Evolutionary conservation across 768 basidiomycete genomes (phyloP).

Genomic region (Suillus subalutaceus): DNA sequence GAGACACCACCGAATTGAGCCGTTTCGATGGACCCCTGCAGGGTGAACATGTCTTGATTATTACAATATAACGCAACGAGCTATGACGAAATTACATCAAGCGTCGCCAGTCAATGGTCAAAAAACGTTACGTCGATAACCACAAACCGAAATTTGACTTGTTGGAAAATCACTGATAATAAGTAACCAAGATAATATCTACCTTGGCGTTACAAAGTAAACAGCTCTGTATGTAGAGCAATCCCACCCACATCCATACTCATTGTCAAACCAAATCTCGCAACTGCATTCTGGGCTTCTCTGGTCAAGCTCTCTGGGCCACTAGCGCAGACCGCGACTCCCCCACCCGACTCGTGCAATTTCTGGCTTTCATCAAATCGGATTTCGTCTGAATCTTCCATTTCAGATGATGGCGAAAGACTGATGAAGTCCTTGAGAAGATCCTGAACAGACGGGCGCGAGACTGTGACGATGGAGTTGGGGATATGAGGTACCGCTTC

Average conservation of each 20-base stretch:
- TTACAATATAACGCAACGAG: no score
- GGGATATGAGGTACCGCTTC: slow-evolving; percentile 67
- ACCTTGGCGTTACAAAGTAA: slow-evolving; percentile 38
- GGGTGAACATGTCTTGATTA: no score
- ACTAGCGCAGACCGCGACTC: slow-evolving; percentile 78
- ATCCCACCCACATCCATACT: slow-evolving; percentile 59
- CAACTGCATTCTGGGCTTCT: slow-evolving; percentile 81
- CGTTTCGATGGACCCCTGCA: no score
- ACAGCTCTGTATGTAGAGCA: slow-evolving; percentile 78
- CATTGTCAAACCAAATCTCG: slow-evolving; percentile 48
- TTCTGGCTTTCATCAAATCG: slow-evolving; percentile 18
- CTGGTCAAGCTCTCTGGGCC: slow-evolving; percentile 74
- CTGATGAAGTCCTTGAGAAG: slow-evolving; percentile 45
- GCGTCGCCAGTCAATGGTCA: no score
- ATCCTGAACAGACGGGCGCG: slow-evolving; percentile 49
- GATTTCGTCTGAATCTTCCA: slow-evolving; percentile 20
- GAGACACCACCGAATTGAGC: no score
- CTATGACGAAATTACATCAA: no score
- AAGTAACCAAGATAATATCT: neutral
- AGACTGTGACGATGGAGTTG: slow-evolving; percentile 58
- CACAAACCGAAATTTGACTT: no score
- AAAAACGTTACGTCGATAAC: no score
- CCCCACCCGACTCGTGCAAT: slow-evolving; percentile 45
- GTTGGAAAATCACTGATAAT: no score
- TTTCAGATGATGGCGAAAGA: slow-evolving; percentile 22